A percentile compares a stretch with the other conserved stretches of the same genome.
phyloP scores from a whole-genome alignment of 2,329 filamentous ascomycete genomes.

The Coniochaeta hoffmannii region DNA sequence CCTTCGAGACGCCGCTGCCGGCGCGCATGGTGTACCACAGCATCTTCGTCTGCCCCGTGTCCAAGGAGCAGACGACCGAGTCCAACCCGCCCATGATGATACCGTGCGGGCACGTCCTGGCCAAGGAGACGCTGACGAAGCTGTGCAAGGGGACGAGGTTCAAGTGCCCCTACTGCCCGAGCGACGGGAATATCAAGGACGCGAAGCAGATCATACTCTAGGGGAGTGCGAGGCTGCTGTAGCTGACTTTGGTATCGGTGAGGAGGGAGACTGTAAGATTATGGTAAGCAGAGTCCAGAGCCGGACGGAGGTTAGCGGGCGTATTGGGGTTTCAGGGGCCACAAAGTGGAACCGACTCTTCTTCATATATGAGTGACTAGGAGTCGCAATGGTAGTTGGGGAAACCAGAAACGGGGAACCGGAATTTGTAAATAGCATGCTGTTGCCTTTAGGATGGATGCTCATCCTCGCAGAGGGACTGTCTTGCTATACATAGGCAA shows the following conservation, averaged over 20 bases:
- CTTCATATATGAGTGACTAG: too few species aligned
- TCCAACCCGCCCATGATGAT: slow-evolving; percentile 95
- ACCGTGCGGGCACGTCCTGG: slow-evolving; percentile 90
- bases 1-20: slow-evolving; percentile 62
- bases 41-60: slow-evolving; percentile 96
- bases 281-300: not conserved
- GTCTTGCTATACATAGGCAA: not conserved
- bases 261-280: not conserved
- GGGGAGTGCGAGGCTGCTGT: not conserved
- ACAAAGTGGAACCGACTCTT: too few species aligned
- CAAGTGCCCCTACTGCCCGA: slow-evolving; percentile 96
- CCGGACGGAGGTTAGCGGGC: too few species aligned
- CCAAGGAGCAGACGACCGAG: slow-evolving; percentile 92
- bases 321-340: too few species aligned
- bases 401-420: not conserved
- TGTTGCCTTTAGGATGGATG: not conserved
- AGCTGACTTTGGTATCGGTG: too few species aligned
- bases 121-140: slow-evolving; percentile 71
- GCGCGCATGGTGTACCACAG: slow-evolving; percentile 71
- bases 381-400: too few species aligned
- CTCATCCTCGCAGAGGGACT: not conserved
- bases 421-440: not conserved
- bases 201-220: slow-evolving; percentile 66
- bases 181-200: slow-evolving; percentile 70
- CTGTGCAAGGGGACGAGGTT: slow-evolving; percentile 73